Percentiles rank a stretch among this genome's conserved stretches.
phyloP scores from a whole-genome alignment of 441 rosid species.

The Bocquillonia castaneifolia region DNA sequence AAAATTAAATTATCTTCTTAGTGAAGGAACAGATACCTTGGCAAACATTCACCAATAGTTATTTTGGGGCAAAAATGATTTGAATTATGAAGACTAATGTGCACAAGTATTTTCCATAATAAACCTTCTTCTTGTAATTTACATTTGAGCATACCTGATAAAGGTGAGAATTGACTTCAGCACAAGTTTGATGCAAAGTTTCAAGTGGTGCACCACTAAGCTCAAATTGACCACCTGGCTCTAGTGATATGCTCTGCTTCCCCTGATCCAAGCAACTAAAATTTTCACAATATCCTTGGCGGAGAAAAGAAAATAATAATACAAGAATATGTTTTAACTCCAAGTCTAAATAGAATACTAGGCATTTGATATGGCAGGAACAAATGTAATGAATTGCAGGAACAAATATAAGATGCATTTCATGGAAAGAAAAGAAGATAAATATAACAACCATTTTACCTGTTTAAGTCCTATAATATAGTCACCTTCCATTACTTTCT shows the following conservation, averaged over 20 bases:
- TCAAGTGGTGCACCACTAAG: conserved; percentile 99
- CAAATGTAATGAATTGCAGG: conserved; percentile 10
- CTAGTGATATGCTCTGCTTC: conserved; percentile 95
- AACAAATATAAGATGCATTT: not conserved
- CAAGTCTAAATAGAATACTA: not conserved
- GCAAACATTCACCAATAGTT: not conserved
- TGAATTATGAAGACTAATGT: conserved; percentile 1
- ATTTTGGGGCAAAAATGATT: not conserved
- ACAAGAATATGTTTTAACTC: too few species aligned
- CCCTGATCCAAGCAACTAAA: conserved; percentile 50
- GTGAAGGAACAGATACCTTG: not conserved
- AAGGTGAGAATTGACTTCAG: conserved; percentile 98
- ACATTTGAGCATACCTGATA: conserved; percentile 62
- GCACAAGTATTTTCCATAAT: not conserved
- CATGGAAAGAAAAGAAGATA: not conserved
- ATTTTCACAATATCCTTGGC: conserved; percentile 1
- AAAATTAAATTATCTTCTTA: not conserved
- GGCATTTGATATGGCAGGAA: conserved; percentile 12
- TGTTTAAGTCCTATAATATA: conserved; percentile 86
- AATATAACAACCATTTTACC: conserved; percentile 35
- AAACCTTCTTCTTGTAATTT: conserved; percentile 12
- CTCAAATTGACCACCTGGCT: conserved; percentile 99
- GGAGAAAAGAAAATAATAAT: not conserved
- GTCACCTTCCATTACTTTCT: conserved; percentile 86
- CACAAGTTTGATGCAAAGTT: conserved; percentile 98